Evolutionary conservation across 805 yeast genomes (phyloP), one percentile per base, ranked within the genome.

Genomic region (Ogataea henricii): DNA sequence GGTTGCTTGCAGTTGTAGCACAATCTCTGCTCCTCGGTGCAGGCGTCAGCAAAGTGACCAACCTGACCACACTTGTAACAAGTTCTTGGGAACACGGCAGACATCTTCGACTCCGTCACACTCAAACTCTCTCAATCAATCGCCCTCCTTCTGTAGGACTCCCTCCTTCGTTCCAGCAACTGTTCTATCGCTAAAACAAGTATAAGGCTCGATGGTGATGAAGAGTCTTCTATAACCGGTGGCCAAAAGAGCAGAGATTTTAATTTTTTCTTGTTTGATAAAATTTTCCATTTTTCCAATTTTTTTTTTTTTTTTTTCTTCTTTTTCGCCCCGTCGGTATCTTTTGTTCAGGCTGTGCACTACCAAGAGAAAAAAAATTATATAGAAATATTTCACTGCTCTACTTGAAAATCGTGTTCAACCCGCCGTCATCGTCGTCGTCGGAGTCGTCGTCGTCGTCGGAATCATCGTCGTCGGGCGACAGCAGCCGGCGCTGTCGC

Each of bases 1-100:
- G 95, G 85, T 69, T 85, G 78, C 67, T 85, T 87, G 72, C 96
- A 89, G 82, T 89, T 89, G 86, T 89, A 89, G 73, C 96, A 89
- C 66, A 89, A 76, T 74, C 91, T 84, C 69, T 86, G 91, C 52
- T 83, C 76, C 71, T 89, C 91, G 55, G 80, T 75, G 74, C 97
- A 90, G 66, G 81, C 85, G 66, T 87, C 94, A 59, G 96, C 96
- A 65, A 87, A 76, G 76, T 89, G 96, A 56, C 96, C 96, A 59
- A 85, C 78, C 73, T 87, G 88, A 65, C 96, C 96, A 74, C 96
- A 89, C 69, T 88, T 89, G 79, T 81, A 87, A 77, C 95, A 87
- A 55, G 92, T 85, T 80, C 85, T 87, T 58, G 72, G 72, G 61
- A 65, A 66, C 47, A 58, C 60, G 40, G 65, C 63, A 57, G 65